Evolutionary conservation across 768 basidiomycete genomes (phyloP).

Genomic region (Scleroderma citrinum): DNA sequence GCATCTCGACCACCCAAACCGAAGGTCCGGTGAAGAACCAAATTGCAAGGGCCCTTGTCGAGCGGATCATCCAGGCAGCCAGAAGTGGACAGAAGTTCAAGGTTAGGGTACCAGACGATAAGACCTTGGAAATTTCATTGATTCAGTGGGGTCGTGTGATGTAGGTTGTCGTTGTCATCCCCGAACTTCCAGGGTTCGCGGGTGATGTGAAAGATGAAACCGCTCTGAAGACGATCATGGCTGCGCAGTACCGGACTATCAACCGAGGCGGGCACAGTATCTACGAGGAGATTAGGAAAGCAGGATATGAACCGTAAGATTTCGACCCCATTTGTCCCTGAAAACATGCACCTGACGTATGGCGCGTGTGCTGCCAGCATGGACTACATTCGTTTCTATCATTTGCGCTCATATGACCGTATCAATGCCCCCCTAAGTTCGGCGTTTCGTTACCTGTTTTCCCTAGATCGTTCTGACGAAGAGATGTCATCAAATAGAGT

Average conservation of each 20-base stretch:
- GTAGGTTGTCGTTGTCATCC: constrained; percentile 82
- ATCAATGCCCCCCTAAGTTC: constrained; percentile 71
- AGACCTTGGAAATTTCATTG: not conserved
- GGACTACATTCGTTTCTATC: constrained; percentile 89
- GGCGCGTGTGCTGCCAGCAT: constrained; percentile 33
- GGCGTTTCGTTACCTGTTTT: constrained; percentile 13
- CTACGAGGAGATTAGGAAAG: constrained; percentile 73
- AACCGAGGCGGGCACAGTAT: constrained; percentile 86
- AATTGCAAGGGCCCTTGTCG: constrained; percentile 77
- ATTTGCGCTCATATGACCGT: constrained; percentile 86
- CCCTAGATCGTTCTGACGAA: constrained; percentile 17
- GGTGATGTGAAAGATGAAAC: constrained; percentile 68
- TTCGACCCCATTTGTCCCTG: not conserved
- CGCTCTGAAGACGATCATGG: constrained; percentile 78
- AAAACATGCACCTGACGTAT: not conserved
- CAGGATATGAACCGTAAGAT: constrained; percentile 72
- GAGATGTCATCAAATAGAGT: constrained; percentile 17
- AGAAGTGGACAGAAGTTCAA: constrained; percentile 68
- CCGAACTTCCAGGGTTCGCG: constrained; percentile 88
- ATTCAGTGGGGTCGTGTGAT: not conserved
- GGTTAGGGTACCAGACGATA: constrained; percentile 29
- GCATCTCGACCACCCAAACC: constrained; percentile 67
- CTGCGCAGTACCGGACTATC: constrained; percentile 81
- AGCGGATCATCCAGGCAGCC: constrained; percentile 82
- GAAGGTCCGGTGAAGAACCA: constrained; percentile 72